phyloP scores from a whole-genome alignment of 257 asterid genomes.

The Solanum chilense region DNA sequence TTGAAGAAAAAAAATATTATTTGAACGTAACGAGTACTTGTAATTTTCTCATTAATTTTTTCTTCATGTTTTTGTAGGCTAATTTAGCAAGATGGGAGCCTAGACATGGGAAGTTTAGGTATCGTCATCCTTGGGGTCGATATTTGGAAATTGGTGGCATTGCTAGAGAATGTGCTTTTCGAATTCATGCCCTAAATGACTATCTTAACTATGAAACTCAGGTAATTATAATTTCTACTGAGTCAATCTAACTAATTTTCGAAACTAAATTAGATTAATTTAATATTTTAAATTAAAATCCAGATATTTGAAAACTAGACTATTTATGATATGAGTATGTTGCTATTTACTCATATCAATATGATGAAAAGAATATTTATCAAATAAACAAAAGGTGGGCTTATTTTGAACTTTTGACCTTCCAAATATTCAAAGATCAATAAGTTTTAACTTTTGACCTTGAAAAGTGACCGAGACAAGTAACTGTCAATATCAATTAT shows the following conservation, averaged over 20 bases:
- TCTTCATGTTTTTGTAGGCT: constrained; percentile 16
- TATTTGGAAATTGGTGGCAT: constrained; percentile 46
- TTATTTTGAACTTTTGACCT: background rate
- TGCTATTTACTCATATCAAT: background rate
- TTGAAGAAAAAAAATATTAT: background rate
- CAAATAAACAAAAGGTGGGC: background rate
- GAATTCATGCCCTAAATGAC: constrained; percentile 37
- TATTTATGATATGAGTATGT: background rate
- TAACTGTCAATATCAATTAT: background rate
- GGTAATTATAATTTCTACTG: constrained; percentile 10
- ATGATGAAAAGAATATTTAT: background rate
- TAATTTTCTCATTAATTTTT: background rate
- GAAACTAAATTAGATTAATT: no score
- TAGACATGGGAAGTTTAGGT: constrained; percentile 50
- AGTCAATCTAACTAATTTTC: no score
- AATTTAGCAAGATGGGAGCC: constrained; percentile 76
- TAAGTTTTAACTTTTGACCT: background rate
- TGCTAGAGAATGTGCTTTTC: constrained; percentile 43
- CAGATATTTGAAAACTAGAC: background rate
- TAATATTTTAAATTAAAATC: no score
- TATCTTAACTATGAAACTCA: constrained; percentile 33
- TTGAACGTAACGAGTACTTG: background rate
- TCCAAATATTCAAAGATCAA: background rate
- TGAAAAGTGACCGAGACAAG: no score
- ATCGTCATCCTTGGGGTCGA: constrained; percentile 54